These are phyloP conservation scores for Fusarium sacchari DNA, from an alignment of 2,329 filamentous ascomycete genomes.

Conservation along the genomic window DNA sequence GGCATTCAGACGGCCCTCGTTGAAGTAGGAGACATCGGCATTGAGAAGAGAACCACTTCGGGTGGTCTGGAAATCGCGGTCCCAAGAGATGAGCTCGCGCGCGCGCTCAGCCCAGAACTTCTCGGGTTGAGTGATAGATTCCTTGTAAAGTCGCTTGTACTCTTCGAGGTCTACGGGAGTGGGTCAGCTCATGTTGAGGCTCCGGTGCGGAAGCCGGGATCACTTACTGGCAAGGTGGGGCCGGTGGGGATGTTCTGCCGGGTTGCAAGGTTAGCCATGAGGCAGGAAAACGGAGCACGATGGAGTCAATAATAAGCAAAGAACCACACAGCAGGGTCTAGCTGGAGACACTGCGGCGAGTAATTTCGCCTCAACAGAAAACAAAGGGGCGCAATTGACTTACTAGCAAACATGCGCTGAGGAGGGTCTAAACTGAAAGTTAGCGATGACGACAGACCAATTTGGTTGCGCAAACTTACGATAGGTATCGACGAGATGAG, in stretches of 20 bases:
- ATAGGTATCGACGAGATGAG: constrained; percentile 79
- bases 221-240: constrained; percentile 72
- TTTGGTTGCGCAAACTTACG: constrained; percentile 57
- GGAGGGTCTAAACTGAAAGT: constrained; percentile 63
- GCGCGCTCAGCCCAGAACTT: constrained; percentile 91
- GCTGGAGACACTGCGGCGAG: background rate
- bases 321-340: constrained; percentile 10
- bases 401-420: constrained; percentile 74
- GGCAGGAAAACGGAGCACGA: constrained; percentile 21
- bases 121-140: constrained; percentile 90
- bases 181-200: constrained; percentile 42
- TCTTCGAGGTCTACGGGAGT: constrained; percentile 66
- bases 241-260: constrained; percentile 73
- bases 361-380: constrained; percentile 17
- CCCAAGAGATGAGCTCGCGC: constrained; percentile 90
- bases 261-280: constrained; percentile 51
- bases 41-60: constrained; percentile 77
- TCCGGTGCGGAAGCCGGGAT: constrained; percentile 33
- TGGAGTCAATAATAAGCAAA: constrained; percentile 17
- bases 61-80: constrained; percentile 91
- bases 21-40: constrained; percentile 93
- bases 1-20: constrained; percentile 92
- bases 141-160: constrained; percentile 74
- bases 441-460: constrained; percentile 20
- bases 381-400: constrained; percentile 43